Evolutionary conservation across 129 eudicot genomes (phyloP).

Genomic region (Silybum marianum): DNA sequence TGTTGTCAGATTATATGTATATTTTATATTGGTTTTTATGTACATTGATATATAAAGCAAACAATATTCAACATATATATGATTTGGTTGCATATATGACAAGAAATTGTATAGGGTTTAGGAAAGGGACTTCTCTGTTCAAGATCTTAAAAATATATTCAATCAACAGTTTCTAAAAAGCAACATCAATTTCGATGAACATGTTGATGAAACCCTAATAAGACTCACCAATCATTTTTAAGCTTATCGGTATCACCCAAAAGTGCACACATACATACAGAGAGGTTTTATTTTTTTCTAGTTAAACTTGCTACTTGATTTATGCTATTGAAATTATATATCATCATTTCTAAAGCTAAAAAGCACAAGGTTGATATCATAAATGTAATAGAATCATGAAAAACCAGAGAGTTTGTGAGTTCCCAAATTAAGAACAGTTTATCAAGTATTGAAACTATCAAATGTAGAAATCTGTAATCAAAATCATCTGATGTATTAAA

Average conservation of each 20-base stretch:
- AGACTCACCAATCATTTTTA: not conserved
- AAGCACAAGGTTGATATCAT: not conserved
- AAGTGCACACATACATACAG: not conserved
- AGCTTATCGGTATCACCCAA: not conserved
- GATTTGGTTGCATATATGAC: constrained; percentile 1
- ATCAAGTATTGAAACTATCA: not conserved
- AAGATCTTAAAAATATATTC: constrained; percentile 11
- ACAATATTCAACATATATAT: not conserved
- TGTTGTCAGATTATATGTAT: constrained; percentile 22
- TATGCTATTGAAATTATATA: not conserved
- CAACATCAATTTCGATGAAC: not conserved
- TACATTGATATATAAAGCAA: constrained; percentile 8
- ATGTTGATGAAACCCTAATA: not conserved
- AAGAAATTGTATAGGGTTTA: constrained; percentile 18
- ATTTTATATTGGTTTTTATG: constrained; percentile 2
- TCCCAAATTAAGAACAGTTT: not conserved
- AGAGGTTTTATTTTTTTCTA: not conserved
- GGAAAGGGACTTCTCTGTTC: constrained; percentile 14
- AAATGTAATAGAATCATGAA: not conserved
- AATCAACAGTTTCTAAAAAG: not conserved
- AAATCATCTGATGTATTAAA: not conserved
- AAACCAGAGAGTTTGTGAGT: not conserved
- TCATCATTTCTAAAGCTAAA: not conserved
- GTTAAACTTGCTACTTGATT: not conserved
- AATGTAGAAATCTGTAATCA: not conserved